Evolutionary conservation across 2,329 filamentous ascomycete species (phyloP), one percentile per base, ranked within the genome.

Genomic region (Epichloe scottii): DNA sequence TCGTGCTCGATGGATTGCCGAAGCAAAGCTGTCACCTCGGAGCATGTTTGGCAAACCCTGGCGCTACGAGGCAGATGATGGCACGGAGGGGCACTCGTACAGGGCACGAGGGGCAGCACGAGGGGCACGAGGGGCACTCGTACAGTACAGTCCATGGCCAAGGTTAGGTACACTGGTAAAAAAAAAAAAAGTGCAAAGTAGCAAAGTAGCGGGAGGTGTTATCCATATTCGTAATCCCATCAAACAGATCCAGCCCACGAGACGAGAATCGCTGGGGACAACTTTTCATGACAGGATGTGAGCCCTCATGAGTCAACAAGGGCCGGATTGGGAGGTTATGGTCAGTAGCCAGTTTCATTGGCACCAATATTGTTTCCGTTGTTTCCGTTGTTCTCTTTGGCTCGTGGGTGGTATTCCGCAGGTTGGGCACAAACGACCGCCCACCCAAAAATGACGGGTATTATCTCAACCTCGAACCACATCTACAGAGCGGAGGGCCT

Each of bases 361-460:
- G 19, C 21, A 21, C n/a, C 4, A 39, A 34, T 23, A n/a, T 46
- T 19, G 8, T 19, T 7, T 34, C 15, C 33, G 26, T 46, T 19
- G 8, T 19, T 7, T 34, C 15, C 33, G 26, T 17, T 44, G n/a
- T 11, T n/a, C 6, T 11, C 26, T 21, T 46, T 46, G 30, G 43
- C 30, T 15, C 43, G 30, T 35, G 33, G 30, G n/a, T 23, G 43
- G 38, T 40, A 40, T n/a, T 35, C 14, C 39, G 19, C 8, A 48
- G 48, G 51, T 53, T 43, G 48, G 51, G 51, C 43, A 53, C 33
- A 48, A 53, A 48, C 34, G 51, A 44, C 51, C 43, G 34, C 19
- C n/a, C 41, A 38, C 7, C 46, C 46, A n/a, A 47, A 47, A 39
- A 47, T 47, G 21, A 47, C 34, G 35, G 37, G 4, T 12, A 26